A percentile compares a stretch with the other conserved stretches of the same genome.
phyloP scores from a whole-genome alignment of 2,329 filamentous ascomycete species.

The Coniochaeta ligniaria region DNA sequence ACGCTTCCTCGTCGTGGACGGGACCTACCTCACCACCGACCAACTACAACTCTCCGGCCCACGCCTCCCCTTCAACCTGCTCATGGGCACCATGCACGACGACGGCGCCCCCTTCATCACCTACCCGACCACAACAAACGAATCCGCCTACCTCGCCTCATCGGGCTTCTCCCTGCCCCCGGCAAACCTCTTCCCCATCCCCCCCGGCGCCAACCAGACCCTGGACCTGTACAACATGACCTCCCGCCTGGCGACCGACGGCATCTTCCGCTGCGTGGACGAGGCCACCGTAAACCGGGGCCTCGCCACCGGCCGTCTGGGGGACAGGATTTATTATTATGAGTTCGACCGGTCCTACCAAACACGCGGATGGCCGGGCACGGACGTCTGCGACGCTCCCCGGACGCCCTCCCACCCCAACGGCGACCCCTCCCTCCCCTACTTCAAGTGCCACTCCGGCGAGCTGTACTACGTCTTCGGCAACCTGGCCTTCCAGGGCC shows the following conservation, averaged over 20 bases:
- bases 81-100: slow-evolving; percentile 47
- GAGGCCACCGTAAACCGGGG: slow-evolving; percentile 50
- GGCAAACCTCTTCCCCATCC: slow-evolving; percentile 40
- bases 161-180: slow-evolving; percentile 22
- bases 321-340: slow-evolving; percentile 46
- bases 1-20: slow-evolving; percentile 51
- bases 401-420: slow-evolving; percentile 23
- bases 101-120: slow-evolving; percentile 48
- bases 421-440: slow-evolving; percentile 33
- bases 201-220: slow-evolving; percentile 37
- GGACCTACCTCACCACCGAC: slow-evolving; percentile 40
- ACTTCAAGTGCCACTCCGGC: slow-evolving; percentile 51
- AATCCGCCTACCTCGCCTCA: slow-evolving; percentile 22
- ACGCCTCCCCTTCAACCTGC: slow-evolving; percentile 41
- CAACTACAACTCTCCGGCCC: slow-evolving; percentile 37
- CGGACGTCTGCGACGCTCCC: slow-evolving; percentile 39
- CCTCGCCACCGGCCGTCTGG: slow-evolving; percentile 34
- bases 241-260: slow-evolving; percentile 48
- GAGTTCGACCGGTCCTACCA: slow-evolving; percentile 51
- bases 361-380: slow-evolving; percentile 44
- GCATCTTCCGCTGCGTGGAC: slow-evolving; percentile 51
- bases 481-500: slow-evolving; percentile 32
- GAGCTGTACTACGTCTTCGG: slow-evolving; percentile 49
- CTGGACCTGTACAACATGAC: slow-evolving; percentile 49
- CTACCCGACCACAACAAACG: slow-evolving; percentile 30